phyloP scores from a whole-genome alignment of 1,284 basidiomycete genomes.

The Cryptococcus depauperatus region DNA sequence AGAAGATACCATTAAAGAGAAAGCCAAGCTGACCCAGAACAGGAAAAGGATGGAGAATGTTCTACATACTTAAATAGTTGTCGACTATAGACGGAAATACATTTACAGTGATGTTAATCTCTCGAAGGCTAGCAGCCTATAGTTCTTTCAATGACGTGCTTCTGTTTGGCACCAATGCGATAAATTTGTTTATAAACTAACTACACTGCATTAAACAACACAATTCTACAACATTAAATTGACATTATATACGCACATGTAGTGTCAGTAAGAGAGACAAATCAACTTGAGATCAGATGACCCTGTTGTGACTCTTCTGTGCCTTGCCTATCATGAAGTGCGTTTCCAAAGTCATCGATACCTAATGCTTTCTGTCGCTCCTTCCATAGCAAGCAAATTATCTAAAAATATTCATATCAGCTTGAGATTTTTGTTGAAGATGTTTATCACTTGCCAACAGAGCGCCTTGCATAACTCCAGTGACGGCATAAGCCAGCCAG shows the following conservation, averaged over 20 bases:
- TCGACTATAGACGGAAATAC: too few relatives aligned
- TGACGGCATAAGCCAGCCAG: constrained; percentile 77
- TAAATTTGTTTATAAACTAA: too few relatives aligned
- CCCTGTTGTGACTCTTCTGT: too few relatives aligned
- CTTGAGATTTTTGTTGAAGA: constrained; percentile 1
- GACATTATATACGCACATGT: not conserved
- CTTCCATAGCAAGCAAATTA: constrained; percentile 75
- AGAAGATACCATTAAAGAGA: constrained; percentile 14
- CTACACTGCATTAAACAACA: too few relatives aligned
- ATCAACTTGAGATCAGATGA: too few relatives aligned
- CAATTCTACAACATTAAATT: not conserved
- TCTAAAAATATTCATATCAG: constrained; percentile 17
- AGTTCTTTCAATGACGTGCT: too few relatives aligned
- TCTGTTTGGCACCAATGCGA: too few relatives aligned
- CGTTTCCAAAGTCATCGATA: constrained; percentile 88
- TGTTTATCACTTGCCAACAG: constrained; percentile 51
- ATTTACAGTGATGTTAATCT: too few relatives aligned
- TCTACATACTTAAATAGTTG: not conserved
- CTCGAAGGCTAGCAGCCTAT: too few relatives aligned
- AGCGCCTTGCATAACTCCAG: constrained; percentile 74
- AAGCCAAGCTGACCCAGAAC: constrained; percentile 16
- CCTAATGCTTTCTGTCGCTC: constrained; percentile 61
- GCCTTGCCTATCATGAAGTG: constrained; percentile 48
- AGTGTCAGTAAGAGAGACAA: not conserved
- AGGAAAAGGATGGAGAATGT: constrained; percentile 9